These are phyloP conservation scores for Fraxinus anomala DNA, from an alignment of 257 asterid species.

Conservation along the genomic window DNA sequence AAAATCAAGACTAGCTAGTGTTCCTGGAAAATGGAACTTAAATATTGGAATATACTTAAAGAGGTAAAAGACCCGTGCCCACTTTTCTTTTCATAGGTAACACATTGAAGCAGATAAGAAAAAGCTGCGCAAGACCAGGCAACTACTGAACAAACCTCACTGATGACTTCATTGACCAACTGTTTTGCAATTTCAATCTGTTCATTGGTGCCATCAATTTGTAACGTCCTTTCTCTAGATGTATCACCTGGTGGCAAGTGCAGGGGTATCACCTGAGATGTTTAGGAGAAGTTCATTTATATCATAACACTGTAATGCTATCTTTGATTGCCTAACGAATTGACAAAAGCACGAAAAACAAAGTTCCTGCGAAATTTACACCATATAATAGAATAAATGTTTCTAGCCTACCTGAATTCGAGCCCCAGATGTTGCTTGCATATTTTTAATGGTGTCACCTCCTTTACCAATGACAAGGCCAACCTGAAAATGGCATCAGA, in stretches of 20 bases:
- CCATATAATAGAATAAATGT: not conserved
- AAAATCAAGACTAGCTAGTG: not conserved
- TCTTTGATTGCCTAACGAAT: not conserved
- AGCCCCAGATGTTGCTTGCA: conserved; percentile 89
- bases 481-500: conserved; percentile 48
- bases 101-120: not conserved
- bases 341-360: not conserved
- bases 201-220: conserved; percentile 84
- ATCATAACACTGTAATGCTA: not conserved
- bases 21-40: not conserved
- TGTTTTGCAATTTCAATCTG: conserved; percentile 87
- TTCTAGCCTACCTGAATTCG: conserved; percentile 67
- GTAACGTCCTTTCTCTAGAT: conserved; percentile 84
- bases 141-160: conserved; percentile 75
- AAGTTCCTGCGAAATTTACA: not conserved
- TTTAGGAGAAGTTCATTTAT: not conserved
- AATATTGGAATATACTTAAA: not conserved
- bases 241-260: conserved; percentile 94
- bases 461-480: conserved; percentile 98
- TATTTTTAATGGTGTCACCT: conserved; percentile 85
- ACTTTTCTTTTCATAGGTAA: not conserved
- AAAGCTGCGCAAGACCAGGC: conserved; percentile 8
- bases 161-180: conserved; percentile 73
- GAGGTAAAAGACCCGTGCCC: not conserved
- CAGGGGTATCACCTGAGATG: conserved; percentile 82